Conservation (phyloP, 1,139 yeast genomes). For the Debaryomyces psychrophilus region DNA sequence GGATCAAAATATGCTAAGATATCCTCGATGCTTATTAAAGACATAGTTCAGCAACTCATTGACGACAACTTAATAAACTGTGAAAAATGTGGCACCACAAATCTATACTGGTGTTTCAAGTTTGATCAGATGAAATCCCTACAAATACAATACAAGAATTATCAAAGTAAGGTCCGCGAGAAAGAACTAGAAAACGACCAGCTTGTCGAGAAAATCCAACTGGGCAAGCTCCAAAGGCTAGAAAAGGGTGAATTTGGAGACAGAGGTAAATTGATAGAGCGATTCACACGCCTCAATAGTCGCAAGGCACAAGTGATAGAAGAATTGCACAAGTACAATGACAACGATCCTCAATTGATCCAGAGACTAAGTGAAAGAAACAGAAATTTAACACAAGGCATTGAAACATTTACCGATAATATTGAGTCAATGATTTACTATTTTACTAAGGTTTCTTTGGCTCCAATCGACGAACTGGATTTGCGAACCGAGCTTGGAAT, state of each 20-base stretch:
- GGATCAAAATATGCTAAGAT: constrained; percentile 51
- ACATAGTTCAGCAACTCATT: constrained; percentile 44
- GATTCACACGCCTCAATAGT: constrained; percentile 4
- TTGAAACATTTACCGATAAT: constrained; percentile 20
- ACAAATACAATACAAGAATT: constrained; percentile 14
- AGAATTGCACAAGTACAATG: constrained; percentile 6
- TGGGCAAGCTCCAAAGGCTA: constrained; percentile 10
- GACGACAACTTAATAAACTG: constrained; percentile 50
- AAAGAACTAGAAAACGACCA: constrained; percentile 10
- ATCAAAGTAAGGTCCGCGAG: constrained; percentile 20
- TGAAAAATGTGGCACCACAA: constrained; percentile 58
- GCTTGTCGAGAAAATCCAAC: constrained; percentile 9
- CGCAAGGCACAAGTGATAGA: constrained; percentile 4
- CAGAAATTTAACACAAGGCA: constrained; percentile 10
- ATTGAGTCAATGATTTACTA: constrained; percentile 18
- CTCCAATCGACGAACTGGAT: constrained; percentile 11
- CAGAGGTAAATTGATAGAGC: constrained; percentile 7
- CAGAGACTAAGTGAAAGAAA: constrained; percentile 8
- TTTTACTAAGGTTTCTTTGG: constrained; percentile 15
- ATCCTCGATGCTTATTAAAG: constrained; percentile 54
- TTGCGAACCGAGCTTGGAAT: constrained; percentile 19
- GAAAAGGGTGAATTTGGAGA: constrained; percentile 10
- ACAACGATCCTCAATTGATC: constrained; percentile 10
- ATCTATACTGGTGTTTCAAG: constrained; percentile 57
- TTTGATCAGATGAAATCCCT: constrained; percentile 32